phyloP scores from a whole-genome alignment of 768 basidiomycete genomes.

The Sarcodon sp. region DNA sequence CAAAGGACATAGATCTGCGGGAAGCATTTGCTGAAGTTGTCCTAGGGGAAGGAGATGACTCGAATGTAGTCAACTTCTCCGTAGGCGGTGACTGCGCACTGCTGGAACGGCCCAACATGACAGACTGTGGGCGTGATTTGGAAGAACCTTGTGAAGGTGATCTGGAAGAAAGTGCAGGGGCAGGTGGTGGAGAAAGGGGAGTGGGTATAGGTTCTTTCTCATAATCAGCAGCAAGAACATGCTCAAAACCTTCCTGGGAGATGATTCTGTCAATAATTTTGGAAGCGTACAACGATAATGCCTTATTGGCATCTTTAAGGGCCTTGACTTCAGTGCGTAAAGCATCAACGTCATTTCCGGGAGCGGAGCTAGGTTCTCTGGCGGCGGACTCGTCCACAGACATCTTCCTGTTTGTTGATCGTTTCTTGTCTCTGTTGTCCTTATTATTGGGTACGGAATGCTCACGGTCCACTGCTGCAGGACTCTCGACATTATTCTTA shows the following conservation, averaged over 20 bases:
- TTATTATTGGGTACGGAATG: constrained; percentile 11
- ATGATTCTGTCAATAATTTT: constrained; percentile 99
- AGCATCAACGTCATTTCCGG: constrained; percentile 51
- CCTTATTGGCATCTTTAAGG: constrained; percentile 92
- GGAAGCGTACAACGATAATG: constrained; percentile 86
- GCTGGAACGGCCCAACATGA: constrained; percentile 26
- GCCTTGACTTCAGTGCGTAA: constrained; percentile 81
- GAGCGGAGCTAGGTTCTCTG: constrained; percentile 24
- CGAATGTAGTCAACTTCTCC: constrained; percentile 21
- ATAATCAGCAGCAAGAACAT: constrained; percentile 89
- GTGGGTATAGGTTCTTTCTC: constrained; percentile 43
- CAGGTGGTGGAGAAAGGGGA: constrained; percentile 26
- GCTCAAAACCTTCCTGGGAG: constrained; percentile 92
- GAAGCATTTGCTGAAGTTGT: constrained; percentile 23
- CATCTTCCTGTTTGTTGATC: constrained; percentile 19
- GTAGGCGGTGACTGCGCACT: constrained; percentile 20
- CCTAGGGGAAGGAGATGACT: constrained; percentile 8
- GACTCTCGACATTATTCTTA: constrained; percentile 54
- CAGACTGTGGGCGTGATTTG: constrained; percentile 53
- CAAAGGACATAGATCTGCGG: constrained; percentile 72
- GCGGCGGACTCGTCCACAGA: constrained; percentile 19
- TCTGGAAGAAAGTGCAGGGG: constrained; percentile 17
- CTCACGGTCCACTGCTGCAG: constrained; percentile 22
- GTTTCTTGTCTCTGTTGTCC: constrained; percentile 11
- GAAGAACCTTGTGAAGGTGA: constrained; percentile 13